Evolutionary conservation across 257 asterid species (phyloP), one percentile per base, ranked within the genome.

Genomic region (Solanum chmielewskii): DNA sequence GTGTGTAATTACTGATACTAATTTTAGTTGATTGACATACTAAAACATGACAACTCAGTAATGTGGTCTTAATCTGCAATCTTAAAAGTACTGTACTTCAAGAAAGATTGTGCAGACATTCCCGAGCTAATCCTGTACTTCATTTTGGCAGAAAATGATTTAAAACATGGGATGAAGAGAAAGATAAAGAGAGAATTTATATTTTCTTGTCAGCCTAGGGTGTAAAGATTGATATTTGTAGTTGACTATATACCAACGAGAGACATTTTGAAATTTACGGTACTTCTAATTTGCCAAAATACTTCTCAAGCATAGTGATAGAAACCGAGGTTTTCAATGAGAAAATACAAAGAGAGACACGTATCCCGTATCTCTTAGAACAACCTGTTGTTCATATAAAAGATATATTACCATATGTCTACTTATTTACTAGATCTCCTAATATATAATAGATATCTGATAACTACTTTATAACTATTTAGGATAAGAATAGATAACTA

Each of bases 1-100:
- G 99, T 96, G 45, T 49, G 85, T 81, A 49, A 49, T 29, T 78
- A 81, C 69, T 81, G 85, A 49, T 81, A 29, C 20, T 80, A 29
- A 80, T 29, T 47, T 18, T 80, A 47, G 69, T 29, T 47, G 18
- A 44, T 27, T 52, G 29, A 80, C 85, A 80, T 49, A 18, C 44
- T 20, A 80, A 74, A 80, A 18, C 56, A 47, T 49, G 44, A 49
- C 27, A 81, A 31, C 44, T 49, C 69, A 4, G 69, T 81, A 18
- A 80, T 49, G 68, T 6, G 66, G 7, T 49, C 29, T 29, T 29
- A 27, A 80, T 80, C 44, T 29, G 85, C 68, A 80, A 49, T 31
- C 37, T 45, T 81, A 49, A 47, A 41, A 27, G 41, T 18, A 81
- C n/a, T 81, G 44, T 49, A 81, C 69, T 81, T 49, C 69, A 49